phyloP scores from a whole-genome alignment of 2,329 filamentous ascomycete genomes.

The Arthrobotrys sphaeroides region DNA sequence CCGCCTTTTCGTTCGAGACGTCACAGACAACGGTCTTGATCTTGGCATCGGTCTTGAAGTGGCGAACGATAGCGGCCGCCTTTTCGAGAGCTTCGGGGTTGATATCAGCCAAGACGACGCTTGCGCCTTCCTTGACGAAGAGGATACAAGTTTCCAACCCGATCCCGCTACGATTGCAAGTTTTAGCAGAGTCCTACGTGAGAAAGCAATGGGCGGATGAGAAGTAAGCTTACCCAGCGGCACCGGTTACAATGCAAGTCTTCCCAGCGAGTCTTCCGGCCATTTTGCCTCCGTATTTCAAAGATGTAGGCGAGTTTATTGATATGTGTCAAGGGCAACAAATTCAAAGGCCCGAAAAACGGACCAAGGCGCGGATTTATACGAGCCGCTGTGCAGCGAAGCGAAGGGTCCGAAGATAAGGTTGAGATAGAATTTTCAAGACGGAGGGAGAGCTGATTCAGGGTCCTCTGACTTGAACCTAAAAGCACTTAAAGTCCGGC shows the following conservation, averaged over 20 bases:
- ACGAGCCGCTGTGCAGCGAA: not conserved
- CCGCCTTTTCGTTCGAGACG: constrained; percentile 83
- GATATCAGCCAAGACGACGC: constrained; percentile 85
- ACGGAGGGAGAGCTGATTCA: not conserved
- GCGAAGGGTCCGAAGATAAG: not conserved
- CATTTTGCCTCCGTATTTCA: constrained; percentile 14
- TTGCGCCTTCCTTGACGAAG: constrained; percentile 87
- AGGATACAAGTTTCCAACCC: constrained; percentile 91
- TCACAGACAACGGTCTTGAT: constrained; percentile 71
- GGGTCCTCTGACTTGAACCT: constrained; percentile 21
- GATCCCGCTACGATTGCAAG: constrained; percentile 73
- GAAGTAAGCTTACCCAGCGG: constrained; percentile 72
- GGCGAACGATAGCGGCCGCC: constrained; percentile 64
- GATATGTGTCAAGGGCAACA: not conserved
- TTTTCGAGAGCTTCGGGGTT: constrained; percentile 79
- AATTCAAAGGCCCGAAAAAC: not conserved
- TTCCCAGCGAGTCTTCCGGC: constrained; percentile 70
- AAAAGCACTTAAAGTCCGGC: constrained; percentile 13
- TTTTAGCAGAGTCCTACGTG: not conserved
- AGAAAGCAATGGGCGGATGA: not conserved
- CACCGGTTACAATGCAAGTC: constrained; percentile 81
- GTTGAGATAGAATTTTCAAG: constrained; percentile 6
- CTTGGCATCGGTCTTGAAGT: constrained; percentile 61
- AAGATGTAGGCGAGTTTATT: not conserved
- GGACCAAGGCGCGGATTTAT: not conserved